These are phyloP conservation scores for Trichosanthes cucumerina DNA, from an alignment of 306 rosid species.

Conservation along the genomic window DNA sequence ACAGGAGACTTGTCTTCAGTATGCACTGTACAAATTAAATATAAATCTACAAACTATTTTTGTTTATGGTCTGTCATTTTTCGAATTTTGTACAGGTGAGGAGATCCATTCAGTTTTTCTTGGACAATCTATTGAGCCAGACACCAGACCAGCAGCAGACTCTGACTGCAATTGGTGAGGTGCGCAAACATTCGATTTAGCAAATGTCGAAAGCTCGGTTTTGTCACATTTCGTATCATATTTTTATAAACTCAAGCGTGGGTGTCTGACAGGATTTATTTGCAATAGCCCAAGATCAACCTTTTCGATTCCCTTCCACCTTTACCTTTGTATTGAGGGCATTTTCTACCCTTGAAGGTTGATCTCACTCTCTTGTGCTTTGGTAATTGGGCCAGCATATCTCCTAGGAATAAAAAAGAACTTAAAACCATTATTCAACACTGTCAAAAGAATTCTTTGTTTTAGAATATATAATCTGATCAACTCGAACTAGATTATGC, in stretches of 20 bases:
- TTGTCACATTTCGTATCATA: not conserved
- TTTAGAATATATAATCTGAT: not conserved
- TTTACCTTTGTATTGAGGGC: slow-evolving; percentile 81
- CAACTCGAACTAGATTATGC: not conserved
- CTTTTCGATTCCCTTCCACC: slow-evolving; percentile 84
- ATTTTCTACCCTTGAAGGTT: slow-evolving; percentile 91
- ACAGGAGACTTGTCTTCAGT: slow-evolving; percentile 71
- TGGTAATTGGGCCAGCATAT: not conserved
- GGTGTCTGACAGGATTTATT: slow-evolving; percentile 59
- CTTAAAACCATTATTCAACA: not conserved
- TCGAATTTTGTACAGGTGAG: slow-evolving; percentile 30
- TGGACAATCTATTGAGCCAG: slow-evolving; percentile 54
- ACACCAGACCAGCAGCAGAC: slow-evolving; percentile 61
- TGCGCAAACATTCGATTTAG: slow-evolving; percentile 14
- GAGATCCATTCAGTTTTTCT: slow-evolving; percentile 74
- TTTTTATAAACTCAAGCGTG: not conserved
- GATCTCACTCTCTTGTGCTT: slow-evolving; percentile 7
- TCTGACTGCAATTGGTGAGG: slow-evolving; percentile 79
- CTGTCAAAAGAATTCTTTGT: not conserved
- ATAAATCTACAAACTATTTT: not conserved
- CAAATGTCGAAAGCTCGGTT: not conserved
- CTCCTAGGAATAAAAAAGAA: not conserved
- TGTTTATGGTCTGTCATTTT: not conserved
- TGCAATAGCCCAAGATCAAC: slow-evolving; percentile 83
- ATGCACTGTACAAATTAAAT: not conserved